phyloP scores from a whole-genome alignment of 306 rosid species.

The Ammopiptanthus mongolicus region DNA sequence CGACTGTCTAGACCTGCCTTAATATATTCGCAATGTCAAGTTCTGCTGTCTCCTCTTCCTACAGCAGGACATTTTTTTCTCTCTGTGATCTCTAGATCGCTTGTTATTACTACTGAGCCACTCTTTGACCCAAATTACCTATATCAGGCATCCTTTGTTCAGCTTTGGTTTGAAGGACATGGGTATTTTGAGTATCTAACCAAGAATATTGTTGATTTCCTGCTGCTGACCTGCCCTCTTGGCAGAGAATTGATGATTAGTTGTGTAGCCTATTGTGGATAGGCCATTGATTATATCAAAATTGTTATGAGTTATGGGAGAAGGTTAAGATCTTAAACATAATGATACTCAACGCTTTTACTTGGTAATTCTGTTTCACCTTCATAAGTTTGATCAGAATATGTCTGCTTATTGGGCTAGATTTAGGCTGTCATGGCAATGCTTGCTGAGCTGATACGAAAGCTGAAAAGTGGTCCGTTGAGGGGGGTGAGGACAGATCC shows the following conservation, averaged over 20 bases:
- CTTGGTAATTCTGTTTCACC: not conserved
- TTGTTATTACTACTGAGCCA: not conserved
- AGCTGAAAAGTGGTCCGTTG: no score
- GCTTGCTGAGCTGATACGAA: not conserved
- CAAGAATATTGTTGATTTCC: no score
- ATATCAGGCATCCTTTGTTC: not conserved
- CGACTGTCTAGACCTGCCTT: not conserved
- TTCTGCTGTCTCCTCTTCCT: not conserved
- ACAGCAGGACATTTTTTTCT: not conserved
- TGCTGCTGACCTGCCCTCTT: not conserved
- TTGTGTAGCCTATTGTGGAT: no score
- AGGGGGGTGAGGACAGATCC: no score
- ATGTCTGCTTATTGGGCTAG: not conserved
- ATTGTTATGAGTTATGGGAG: not conserved
- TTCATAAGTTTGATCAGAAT: not conserved
- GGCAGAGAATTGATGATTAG: not conserved
- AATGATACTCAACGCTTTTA: no score
- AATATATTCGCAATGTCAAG: not conserved
- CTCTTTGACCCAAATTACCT: not conserved
- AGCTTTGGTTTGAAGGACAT: no score
- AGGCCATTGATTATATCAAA: not conserved
- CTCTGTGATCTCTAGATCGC: not conserved
- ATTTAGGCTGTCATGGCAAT: not conserved
- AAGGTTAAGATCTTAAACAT: not conserved
- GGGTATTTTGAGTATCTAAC: no score